phyloP scores from a whole-genome alignment of 345 rosid species.

The Orychophragmus violaceus region DNA sequence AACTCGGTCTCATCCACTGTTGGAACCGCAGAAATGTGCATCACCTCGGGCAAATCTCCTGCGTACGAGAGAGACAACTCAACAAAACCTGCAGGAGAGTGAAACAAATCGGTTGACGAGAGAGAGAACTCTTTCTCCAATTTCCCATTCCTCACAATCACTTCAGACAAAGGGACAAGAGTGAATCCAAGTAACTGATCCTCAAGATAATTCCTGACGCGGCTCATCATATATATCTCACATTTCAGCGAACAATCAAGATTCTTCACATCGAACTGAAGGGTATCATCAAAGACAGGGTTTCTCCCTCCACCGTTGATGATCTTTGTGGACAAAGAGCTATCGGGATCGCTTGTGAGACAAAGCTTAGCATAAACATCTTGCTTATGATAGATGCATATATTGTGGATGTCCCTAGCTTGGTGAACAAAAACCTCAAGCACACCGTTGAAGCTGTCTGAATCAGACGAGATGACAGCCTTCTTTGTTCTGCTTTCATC shows the following conservation, averaged over 20 bases:
- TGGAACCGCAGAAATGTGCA: slow-evolving; percentile 45
- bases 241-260: slow-evolving; percentile 77
- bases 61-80: slow-evolving; percentile 62
- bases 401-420: slow-evolving; percentile 96
- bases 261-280: slow-evolving; percentile 53
- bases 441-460: slow-evolving; percentile 42
- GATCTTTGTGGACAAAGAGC: slow-evolving; percentile 68
- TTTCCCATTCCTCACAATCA: slow-evolving; percentile 54
- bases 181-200: slow-evolving; percentile 91
- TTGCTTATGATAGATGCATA: slow-evolving; percentile 98
- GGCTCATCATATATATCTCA: slow-evolving; percentile 96
- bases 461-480: slow-evolving; percentile 20
- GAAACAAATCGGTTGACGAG: slow-evolving; percentile 87
- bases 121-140: slow-evolving; percentile 90
- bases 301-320: slow-evolving; percentile 98
- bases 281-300: slow-evolving; percentile 82
- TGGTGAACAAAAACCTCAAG: slow-evolving; percentile 81
- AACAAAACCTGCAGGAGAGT: slow-evolving; percentile 92
- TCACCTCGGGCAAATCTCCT: slow-evolving; percentile 78
- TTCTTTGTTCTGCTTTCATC: slow-evolving; percentile 36
- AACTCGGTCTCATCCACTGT: slow-evolving; percentile 36
- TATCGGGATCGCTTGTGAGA: slow-evolving; percentile 68
- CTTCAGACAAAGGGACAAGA: slow-evolving; percentile 87
- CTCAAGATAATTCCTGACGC: slow-evolving; percentile 94
- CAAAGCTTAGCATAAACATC: slow-evolving; percentile 98